Base-by-base conservation (phyloP, 345 rosid genomes). In the Angophora floribunda region DNA sequence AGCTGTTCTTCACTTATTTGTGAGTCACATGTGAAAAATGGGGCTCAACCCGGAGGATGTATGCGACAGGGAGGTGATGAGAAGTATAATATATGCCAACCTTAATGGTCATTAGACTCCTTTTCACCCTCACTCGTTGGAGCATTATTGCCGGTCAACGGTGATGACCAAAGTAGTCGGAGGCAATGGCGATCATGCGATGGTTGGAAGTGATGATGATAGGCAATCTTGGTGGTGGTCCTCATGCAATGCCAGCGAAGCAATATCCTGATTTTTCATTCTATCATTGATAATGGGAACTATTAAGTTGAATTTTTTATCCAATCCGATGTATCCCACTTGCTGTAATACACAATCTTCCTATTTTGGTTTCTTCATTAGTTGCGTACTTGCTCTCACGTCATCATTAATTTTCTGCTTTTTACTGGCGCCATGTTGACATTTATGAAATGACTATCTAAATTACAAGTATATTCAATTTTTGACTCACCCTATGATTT, bases 221-320 rank as follows among this genome's bases (percentile, higher is more conserved):
- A 55, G 22, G 28, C 4, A 21, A 55, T 55, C 28, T 22, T 55
- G 61, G 61, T 4, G 13, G 61, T 55, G 28, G 0, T 55, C 61
- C 28, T 55, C 2, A 0, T 1, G 0, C 2, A 0, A 55, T 55
- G 28, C 28, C 28, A 0, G 61, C 1, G 57, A 55, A 55, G 61
- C 9, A 55, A 22, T 55, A 9, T 55, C 13, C 61, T 22, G 61
- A 55, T 55, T 55, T 55, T 55, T 28, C 61, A 55, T 28, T 22
- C 8, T 28, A 55, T 55, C 61, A 55, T 5, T 55, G 61, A 55
- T 55, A 21, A 55, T 1, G 28, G 12, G 28, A 8, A 22, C 61
- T 55, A 12, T 55, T 55, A 55, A 8, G 12, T 55, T 22, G 9
- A 55, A 22, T 55, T 55, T 55, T 55, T 22, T 9, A 55, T 55